phyloP scores from a whole-genome alignment of 2,329 filamentous ascomycete genomes.

The Alternaria sp. region DNA sequence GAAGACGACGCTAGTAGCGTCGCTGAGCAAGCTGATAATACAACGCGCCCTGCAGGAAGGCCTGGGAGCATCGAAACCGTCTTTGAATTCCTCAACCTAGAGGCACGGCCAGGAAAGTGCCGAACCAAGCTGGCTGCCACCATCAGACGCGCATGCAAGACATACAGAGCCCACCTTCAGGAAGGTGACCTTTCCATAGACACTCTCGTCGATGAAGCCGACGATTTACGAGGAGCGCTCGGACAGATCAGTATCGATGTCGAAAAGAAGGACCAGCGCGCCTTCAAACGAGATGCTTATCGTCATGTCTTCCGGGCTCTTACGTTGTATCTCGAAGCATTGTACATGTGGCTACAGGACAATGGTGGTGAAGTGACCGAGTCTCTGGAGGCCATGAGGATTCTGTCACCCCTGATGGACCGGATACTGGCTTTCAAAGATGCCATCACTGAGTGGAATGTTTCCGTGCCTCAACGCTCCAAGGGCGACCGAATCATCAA shows the following conservation, averaged over 20 bases:
- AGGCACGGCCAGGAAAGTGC: conserved; percentile 24
- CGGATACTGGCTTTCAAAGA: conserved; percentile 35
- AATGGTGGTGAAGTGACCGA: conserved; percentile 1
- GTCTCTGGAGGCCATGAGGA: conserved; percentile 22
- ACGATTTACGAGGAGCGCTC: conserved; percentile 17
- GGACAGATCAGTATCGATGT: background rate
- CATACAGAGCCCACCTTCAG: background rate
- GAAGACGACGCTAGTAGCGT: conserved; percentile 4
- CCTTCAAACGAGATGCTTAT: conserved; percentile 39
- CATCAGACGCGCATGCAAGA: conserved; percentile 22
- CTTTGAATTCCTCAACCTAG: conserved; percentile 28
- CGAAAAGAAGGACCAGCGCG: conserved; percentile 2
- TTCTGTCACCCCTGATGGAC: conserved; percentile 22
- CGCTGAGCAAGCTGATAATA: background rate
- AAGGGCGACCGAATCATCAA: conserved; percentile 31
- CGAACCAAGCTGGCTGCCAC: conserved; percentile 18
- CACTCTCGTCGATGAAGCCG: conserved; percentile 9
- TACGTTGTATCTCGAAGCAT: conserved; percentile 17
- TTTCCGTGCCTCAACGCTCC: conserved; percentile 15
- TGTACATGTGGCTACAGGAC: conserved; percentile 24
- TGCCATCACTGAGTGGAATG: conserved; percentile 29
- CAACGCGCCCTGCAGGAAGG: background rate
- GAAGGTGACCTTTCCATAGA: conserved; percentile 12
- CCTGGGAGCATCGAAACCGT: conserved; percentile 19
- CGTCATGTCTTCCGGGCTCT: conserved; percentile 33